These are phyloP conservation scores for Pythium monospermum DNA, from an alignment of 352 stramenopile genomes.

Conservation along the genomic window DNA sequence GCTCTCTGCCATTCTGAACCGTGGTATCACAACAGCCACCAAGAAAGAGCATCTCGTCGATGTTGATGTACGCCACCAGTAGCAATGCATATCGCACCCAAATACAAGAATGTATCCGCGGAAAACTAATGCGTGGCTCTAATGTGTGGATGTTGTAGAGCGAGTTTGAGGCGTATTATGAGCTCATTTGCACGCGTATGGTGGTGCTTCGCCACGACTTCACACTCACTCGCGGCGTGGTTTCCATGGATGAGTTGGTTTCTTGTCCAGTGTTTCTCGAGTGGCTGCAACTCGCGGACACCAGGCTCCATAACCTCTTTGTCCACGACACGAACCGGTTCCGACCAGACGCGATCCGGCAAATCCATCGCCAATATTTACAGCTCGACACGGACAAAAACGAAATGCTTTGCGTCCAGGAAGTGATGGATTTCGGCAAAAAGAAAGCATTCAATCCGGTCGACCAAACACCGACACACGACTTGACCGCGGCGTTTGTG, in stretches of 20 bases:
- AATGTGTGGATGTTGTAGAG: constrained; percentile 3
- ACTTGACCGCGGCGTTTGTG: constrained; percentile 51
- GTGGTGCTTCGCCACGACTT: constrained; percentile 48
- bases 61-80: constrained; percentile 28
- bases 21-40: constrained; percentile 20
- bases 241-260: constrained; percentile 37
- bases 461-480: constrained; percentile 40
- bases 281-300: constrained; percentile 44
- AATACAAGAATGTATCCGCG: neutral
- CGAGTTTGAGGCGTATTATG: constrained; percentile 52
- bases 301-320: constrained; percentile 27
- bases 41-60: constrained; percentile 16
- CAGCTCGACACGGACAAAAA: constrained; percentile 64
- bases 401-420: constrained; percentile 40
- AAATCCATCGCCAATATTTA: constrained; percentile 53
- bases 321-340: constrained; percentile 27
- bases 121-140: neutral
- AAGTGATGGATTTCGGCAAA: constrained; percentile 55
- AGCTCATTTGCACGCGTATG: constrained; percentile 51
- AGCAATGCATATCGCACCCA: too few species aligned
- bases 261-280: constrained; percentile 29
- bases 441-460: constrained; percentile 60
- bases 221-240: constrained; percentile 12
- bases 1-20: constrained; percentile 25
- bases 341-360: constrained; percentile 24